These are phyloP conservation scores for Vicia faba DNA, from an alignment of 306 rosid genomes.

Conservation along the genomic window DNA sequence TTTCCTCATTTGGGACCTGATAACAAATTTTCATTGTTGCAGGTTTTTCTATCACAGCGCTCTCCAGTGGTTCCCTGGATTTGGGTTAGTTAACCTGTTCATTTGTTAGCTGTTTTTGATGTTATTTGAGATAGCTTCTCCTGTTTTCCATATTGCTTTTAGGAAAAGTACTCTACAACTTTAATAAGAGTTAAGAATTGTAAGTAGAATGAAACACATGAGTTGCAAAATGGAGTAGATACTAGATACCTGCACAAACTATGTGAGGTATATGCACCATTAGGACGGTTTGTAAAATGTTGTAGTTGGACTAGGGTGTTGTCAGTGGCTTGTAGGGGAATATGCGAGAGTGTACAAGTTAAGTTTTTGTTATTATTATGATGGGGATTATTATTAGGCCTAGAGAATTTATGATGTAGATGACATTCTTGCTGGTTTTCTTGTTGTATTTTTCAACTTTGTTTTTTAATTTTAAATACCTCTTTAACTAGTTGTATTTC, in stretches of 20 bases:
- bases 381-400: conserved; percentile 20
- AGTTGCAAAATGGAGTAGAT: background rate
- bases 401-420: conserved; percentile 22
- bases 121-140: conserved; percentile 19
- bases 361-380: conserved; percentile 4
- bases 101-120: conserved; percentile 12
- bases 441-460: conserved; percentile 34
- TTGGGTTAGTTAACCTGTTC: conserved; percentile 62
- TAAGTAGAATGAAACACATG: conserved; percentile 8
- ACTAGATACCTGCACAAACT: conserved; percentile 24
- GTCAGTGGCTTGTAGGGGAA: conserved; percentile 5
- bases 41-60: conserved; percentile 95
- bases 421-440: conserved; percentile 31
- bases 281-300: background rate
- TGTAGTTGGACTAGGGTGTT: background rate
- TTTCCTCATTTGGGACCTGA: conserved; percentile 32
- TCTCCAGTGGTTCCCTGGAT: conserved; percentile 86
- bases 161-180: background rate
- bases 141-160: background rate
- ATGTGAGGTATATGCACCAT: background rate
- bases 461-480: conserved; percentile 14
- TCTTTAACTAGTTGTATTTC: conserved; percentile 60
- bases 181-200: conserved; percentile 23
- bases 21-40: conserved; percentile 38
- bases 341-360: background rate